Base-by-base conservation (phyloP, 2,329 filamentous ascomycete species). In the Cordyceps cicadae region DNA sequence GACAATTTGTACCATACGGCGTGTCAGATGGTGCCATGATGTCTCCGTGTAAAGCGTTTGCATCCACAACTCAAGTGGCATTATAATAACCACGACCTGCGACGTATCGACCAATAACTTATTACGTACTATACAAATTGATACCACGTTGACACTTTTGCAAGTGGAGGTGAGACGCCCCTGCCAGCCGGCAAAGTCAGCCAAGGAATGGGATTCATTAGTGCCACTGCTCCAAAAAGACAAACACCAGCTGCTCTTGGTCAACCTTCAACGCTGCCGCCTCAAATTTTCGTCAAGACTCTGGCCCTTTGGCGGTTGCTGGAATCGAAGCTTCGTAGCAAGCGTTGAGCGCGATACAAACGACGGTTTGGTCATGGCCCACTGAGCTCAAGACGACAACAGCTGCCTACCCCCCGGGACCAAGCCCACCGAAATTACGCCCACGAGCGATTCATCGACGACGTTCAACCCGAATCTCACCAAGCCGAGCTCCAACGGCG, bases 131-230 rank as follows among this genome's bases (percentile, higher is more conserved):
- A 52, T n/a, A 34, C 34, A 37, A 52, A 26, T 26, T 34, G 29
- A 21, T 32, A 19, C 26, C 19, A 39, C 34, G 50, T 52, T 37
- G 34, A 17, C 21, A 19, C 17, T 19, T 55, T 55, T 34, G 39
- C 41, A 55, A 32, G 53, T 34, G 53, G 53, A 46, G 52, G 52
- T 54, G 52, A 46, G 53, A 54, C 51, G 51, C 51, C 51, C 53
- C 53, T 45, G 53, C 52, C 52, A 24, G 34, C 29, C 29, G 29
- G 29, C 29, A 29, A 29, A 29, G 29, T 29, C 29, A 29, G 29
- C n/a, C 50, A 24, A 7, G 29, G 5, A 39, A 24, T 12, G 34
- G 34, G 43, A 43, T 29, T 24, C 2, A 26, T 41, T 54, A 54
- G 51, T 54, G 37, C 51, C 19, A 19, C 50, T n/a, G 14, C n/a